Evolutionary conservation across 768 basidiomycete species (phyloP).

Genomic region (Crucibulum laeve): DNA sequence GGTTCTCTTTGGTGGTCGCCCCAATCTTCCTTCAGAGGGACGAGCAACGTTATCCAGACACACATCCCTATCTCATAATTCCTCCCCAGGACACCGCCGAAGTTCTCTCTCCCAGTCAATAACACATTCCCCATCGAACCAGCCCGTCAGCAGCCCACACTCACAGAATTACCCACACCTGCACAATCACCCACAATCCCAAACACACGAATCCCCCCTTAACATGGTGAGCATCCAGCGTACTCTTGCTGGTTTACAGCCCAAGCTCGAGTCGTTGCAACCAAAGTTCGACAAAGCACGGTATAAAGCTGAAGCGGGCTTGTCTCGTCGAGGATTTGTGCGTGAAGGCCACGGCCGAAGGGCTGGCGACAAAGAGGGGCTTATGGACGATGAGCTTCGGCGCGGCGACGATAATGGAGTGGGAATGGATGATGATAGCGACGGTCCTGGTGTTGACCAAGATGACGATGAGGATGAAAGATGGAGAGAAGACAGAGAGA

Average conservation of each 20-base stretch:
- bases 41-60: neutral
- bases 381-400: constrained; percentile 30
- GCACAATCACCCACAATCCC: constrained; percentile 3
- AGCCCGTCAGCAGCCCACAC: neutral
- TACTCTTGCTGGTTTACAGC: constrained; percentile 35
- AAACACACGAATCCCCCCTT: constrained; percentile 16
- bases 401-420: constrained; percentile 18
- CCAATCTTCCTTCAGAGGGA: neutral
- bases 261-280: constrained; percentile 26
- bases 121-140: neutral
- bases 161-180: neutral
- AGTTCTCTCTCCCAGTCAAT: neutral
- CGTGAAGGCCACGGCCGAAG: constrained; percentile 22
- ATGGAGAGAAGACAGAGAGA: neutral
- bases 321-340: constrained; percentile 58
- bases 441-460: constrained; percentile 15
- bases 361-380: constrained; percentile 34
- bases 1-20: constrained; percentile 2
- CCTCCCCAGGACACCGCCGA: constrained; percentile 1
- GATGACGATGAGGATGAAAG: constrained; percentile 6
- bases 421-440: constrained; percentile 5
- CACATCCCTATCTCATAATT: no score
- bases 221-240: constrained; percentile 31
- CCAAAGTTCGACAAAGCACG: constrained; percentile 59
- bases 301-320: constrained; percentile 70